Evolutionary conservation across 2,329 filamentous ascomycete genomes (phyloP).

Genomic region (Talaromyces sp.): DNA sequence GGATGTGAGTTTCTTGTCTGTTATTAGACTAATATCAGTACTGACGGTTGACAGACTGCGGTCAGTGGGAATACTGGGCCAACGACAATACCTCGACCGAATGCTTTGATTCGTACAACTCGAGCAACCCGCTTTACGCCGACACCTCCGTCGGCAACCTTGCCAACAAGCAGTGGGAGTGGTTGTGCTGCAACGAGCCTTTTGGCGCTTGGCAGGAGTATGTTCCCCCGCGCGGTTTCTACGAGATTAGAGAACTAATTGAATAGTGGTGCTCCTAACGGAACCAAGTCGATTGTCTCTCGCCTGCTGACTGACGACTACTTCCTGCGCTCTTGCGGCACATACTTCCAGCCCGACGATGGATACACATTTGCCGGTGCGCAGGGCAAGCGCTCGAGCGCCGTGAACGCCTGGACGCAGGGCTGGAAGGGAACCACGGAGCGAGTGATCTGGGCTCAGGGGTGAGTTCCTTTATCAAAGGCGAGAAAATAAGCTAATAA

Average conservation of each 20-base stretch:
- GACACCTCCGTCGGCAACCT: conserved; percentile 46
- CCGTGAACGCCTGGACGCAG: conserved; percentile 50
- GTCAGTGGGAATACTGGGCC: conserved; percentile 45
- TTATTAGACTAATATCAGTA: background rate
- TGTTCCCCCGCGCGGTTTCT: conserved; percentile 13
- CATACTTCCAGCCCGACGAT: conserved; percentile 51
- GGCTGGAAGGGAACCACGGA: conserved; percentile 52
- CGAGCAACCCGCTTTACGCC: conserved; percentile 45
- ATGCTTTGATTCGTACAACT: conserved; percentile 54
- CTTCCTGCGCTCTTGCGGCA: conserved; percentile 51
- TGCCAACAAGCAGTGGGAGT: conserved; percentile 52
- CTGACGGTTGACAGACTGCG: conserved; percentile 36
- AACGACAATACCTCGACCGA: conserved; percentile 34
- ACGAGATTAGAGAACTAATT: conserved; percentile 3
- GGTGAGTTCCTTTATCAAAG: conserved; percentile 23
- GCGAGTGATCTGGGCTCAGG: conserved; percentile 55
- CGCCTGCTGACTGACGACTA: conserved; percentile 49
- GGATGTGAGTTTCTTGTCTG: conserved; percentile 36
- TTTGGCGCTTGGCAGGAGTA: conserved; percentile 54
- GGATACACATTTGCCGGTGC: conserved; percentile 47
- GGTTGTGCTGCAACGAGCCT: conserved; percentile 62
- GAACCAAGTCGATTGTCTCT: conserved; percentile 46
- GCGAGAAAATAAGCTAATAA: background rate
- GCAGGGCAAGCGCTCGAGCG: conserved; percentile 42
- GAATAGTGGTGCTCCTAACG: conserved; percentile 45